Percentiles rank a stretch among this genome's conserved stretches.
These are phyloP conservation scores for Scheffersomyces stipitis DNA, from an alignment of 805 yeast genomes.

Conservation along the genomic window DNA sequence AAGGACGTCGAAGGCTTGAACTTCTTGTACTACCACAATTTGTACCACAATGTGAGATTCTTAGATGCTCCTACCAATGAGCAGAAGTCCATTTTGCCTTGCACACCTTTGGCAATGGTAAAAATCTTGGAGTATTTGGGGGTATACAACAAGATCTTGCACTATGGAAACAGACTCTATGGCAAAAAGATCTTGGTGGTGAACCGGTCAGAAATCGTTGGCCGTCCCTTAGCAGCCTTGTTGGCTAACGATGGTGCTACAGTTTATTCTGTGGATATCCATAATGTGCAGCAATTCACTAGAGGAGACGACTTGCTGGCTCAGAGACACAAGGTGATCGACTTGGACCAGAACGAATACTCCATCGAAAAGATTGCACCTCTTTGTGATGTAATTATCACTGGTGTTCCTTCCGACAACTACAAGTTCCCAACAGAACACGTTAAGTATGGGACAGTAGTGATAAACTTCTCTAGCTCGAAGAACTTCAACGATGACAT, in stretches of 20 bases:
- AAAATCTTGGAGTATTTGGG: conserved; percentile 89
- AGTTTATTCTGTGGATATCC: conserved; percentile 87
- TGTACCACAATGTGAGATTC: conserved; percentile 89
- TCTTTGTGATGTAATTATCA: conserved; percentile 85
- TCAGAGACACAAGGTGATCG: conserved; percentile 74
- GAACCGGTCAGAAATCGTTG: conserved; percentile 95
- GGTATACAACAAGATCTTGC: conserved; percentile 76
- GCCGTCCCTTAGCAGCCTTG: conserved; percentile 93
- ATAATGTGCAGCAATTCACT: conserved; percentile 86
- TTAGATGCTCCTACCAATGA: conserved; percentile 67
- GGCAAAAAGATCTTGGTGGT: conserved; percentile 91
- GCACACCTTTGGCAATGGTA: conserved; percentile 94
- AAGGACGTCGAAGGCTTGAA: conserved; percentile 97
- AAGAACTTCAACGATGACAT: conserved; percentile 85
- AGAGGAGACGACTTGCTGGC: conserved; percentile 88
- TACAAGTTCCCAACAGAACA: conserved; percentile 86
- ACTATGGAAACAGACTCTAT: conserved; percentile 87
- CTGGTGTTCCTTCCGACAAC: conserved; percentile 85
- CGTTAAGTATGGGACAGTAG: conserved; percentile 84
- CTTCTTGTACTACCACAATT: conserved; percentile 85
- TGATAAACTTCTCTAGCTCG: conserved; percentile 84
- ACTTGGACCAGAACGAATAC: conserved; percentile 47
- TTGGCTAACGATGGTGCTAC: conserved; percentile 97
- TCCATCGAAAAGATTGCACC: conserved; percentile 66
- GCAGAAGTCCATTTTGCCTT: conserved; percentile 85